These are phyloP conservation scores for Blastobotrys illinoisensis DNA, from an alignment of 1,139 yeast genomes.

Conservation along the genomic window DNA sequence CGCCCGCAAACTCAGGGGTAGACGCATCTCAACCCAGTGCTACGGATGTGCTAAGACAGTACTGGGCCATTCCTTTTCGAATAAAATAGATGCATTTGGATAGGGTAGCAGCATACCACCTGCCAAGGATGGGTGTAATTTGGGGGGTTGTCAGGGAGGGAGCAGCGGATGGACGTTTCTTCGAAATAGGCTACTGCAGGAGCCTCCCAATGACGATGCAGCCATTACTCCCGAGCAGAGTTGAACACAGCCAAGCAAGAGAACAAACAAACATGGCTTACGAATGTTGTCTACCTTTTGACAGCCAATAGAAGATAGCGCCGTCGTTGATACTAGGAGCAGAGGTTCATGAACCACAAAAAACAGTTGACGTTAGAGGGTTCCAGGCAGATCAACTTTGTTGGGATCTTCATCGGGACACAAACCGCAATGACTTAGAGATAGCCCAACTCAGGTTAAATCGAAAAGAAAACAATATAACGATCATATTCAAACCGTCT, in stretches of 20 bases:
- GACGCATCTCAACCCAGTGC: background rate
- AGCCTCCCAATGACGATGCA: background rate
- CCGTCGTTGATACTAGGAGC: no score
- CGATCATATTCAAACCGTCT: background rate
- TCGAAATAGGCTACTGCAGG: background rate
- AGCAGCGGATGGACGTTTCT: background rate
- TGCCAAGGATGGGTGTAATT: background rate
- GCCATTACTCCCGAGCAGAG: background rate
- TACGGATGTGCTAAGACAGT: background rate
- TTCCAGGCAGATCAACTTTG: background rate
- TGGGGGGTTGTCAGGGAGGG: background rate
- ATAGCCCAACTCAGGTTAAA: background rate
- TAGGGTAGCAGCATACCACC: background rate
- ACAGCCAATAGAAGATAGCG: no score
- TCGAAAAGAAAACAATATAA: background rate
- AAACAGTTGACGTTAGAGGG: background rate
- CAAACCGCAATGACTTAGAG: background rate
- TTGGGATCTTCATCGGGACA: background rate
- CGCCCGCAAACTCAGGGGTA: background rate
- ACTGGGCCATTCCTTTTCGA: background rate
- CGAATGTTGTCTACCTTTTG: no score
- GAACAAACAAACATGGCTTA: no score
- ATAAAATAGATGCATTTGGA: background rate
- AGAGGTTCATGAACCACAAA: no score
- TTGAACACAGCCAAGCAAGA: background rate